phyloP scores from a whole-genome alignment of 2,329 filamentous ascomycete genomes.

The Nigrograna mackinnonii region DNA sequence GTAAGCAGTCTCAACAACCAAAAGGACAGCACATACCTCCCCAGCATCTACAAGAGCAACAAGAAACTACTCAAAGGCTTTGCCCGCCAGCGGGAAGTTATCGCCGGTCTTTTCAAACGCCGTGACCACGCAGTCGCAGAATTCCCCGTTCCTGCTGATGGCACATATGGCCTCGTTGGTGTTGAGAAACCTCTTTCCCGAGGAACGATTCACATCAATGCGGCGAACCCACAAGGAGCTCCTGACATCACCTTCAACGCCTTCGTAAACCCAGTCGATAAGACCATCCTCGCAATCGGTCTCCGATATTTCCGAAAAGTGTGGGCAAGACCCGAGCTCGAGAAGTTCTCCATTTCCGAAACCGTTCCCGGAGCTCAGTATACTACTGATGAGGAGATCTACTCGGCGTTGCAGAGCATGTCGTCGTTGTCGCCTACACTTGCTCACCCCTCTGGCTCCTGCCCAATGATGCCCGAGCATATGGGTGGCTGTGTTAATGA shows the following conservation, averaged over 20 bases:
- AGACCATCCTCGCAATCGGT: slow-evolving; percentile 31
- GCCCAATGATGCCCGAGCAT: slow-evolving; percentile 30
- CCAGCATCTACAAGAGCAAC: slow-evolving; percentile 23
- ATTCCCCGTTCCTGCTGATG: slow-evolving; percentile 40
- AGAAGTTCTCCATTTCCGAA: slow-evolving; percentile 23
- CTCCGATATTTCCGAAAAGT: slow-evolving; percentile 37
- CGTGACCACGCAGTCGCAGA: slow-evolving; percentile 24
- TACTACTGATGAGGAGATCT: slow-evolving; percentile 24
- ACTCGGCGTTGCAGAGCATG: slow-evolving; percentile 19
- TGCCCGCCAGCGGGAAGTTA: slow-evolving; percentile 23
- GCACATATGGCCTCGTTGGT: slow-evolving; percentile 24
- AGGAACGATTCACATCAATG: slow-evolving; percentile 38
- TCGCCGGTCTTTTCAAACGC: slow-evolving; percentile 24
- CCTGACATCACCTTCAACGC: slow-evolving; percentile 32
- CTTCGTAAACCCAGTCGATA: slow-evolving; percentile 29
- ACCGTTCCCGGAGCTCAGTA: slow-evolving; percentile 24
- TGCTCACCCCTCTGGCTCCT: slow-evolving; percentile 34
- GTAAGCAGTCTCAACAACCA: slow-evolving; percentile 23
- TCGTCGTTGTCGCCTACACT: slow-evolving; percentile 24
- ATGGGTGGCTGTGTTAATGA: slow-evolving; percentile 15
- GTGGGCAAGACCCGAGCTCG: slow-evolving; percentile 28
- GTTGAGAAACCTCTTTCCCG: slow-evolving; percentile 37
- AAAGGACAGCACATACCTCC: slow-evolving; percentile 22
- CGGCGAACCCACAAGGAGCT: slow-evolving; percentile 29
- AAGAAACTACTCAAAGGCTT: slow-evolving; percentile 23